phyloP scores from a whole-genome alignment of 192 early-diverging fungal species.

The Glomus cerebriforme region DNA sequence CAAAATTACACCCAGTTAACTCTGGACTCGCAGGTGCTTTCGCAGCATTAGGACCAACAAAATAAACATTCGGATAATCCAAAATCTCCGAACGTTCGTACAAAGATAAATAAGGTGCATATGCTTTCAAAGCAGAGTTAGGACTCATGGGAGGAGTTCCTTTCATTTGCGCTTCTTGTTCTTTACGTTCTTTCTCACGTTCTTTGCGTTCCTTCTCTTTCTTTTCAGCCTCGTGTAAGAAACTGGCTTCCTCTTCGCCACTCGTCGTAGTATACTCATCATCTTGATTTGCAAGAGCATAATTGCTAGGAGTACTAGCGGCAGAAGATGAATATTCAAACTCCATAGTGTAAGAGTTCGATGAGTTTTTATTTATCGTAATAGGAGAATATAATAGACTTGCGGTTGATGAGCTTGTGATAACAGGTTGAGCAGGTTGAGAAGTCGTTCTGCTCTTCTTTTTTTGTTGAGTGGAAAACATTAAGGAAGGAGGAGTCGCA shows the following conservation, averaged over 20 bases:
- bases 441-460: neutral
- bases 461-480: neutral
- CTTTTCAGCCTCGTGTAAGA: neutral
- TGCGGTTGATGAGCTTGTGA: neutral
- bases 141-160: slow-evolving; percentile 52
- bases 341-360: neutral
- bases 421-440: neutral
- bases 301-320: neutral
- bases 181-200: neutral
- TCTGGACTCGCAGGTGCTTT: slow-evolving; percentile 65
- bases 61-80: slow-evolving; percentile 83
- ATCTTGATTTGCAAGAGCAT: neutral
- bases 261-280: neutral
- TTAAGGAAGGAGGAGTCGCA: neutral
- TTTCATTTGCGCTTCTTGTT: neutral
- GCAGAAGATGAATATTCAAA: neutral
- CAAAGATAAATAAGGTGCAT: slow-evolving; percentile 72
- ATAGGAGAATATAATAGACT: neutral
- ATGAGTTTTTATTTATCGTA: neutral
- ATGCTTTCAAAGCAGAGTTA: slow-evolving; percentile 63
- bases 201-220: slow-evolving; percentile 12
- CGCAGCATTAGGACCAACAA: slow-evolving; percentile 75
- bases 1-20: slow-evolving; percentile 58
- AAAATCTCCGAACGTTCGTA: slow-evolving; percentile 90
- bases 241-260: neutral